A percentile compares a stretch with the other conserved stretches of the same genome.
Evolutionary conservation across 202 grass and related monocot genomes (phyloP).

Genomic region (Setaria italica): DNA sequence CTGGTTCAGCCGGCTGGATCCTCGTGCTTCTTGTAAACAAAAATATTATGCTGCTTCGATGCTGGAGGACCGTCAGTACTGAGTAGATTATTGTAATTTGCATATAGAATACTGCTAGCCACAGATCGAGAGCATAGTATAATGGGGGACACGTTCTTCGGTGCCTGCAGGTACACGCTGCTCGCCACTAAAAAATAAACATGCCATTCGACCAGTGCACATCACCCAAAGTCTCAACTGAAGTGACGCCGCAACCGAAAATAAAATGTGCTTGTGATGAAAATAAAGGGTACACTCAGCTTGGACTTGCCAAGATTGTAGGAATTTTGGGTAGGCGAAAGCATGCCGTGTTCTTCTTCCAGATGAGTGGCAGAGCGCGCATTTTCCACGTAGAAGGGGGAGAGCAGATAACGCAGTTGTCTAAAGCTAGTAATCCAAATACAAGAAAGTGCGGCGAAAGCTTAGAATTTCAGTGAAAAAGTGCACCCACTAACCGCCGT

Average conservation of each 20-base stretch:
- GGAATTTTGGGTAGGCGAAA: neutral
- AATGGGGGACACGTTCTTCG: neutral
- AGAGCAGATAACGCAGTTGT: neutral
- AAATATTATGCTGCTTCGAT: neutral
- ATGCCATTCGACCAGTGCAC: neutral
- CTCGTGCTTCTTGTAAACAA: neutral
- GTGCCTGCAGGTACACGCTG: neutral
- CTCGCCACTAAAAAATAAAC: slow-evolving; percentile 23
- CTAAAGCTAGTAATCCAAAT: slow-evolving; percentile 26
- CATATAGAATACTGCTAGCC: neutral
- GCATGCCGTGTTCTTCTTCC: neutral
- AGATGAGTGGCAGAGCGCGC: neutral
- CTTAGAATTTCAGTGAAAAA: slow-evolving; percentile 21
- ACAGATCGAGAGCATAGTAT: neutral
- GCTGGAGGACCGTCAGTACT: neutral
- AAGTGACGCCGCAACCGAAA: slow-evolving; percentile 19
- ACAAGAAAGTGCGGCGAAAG: neutral
- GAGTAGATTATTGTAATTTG: neutral
- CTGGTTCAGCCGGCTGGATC: neutral
- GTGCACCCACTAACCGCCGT: neutral
- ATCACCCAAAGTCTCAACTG: neutral
- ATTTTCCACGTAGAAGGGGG: neutral
- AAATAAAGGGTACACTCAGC: neutral
- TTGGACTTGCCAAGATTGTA: slow-evolving; percentile 1
- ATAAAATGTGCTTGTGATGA: neutral